Base-by-base conservation (phyloP, 192 early-diverging fungal species). In the Umbelopsis isabellina region DNA sequence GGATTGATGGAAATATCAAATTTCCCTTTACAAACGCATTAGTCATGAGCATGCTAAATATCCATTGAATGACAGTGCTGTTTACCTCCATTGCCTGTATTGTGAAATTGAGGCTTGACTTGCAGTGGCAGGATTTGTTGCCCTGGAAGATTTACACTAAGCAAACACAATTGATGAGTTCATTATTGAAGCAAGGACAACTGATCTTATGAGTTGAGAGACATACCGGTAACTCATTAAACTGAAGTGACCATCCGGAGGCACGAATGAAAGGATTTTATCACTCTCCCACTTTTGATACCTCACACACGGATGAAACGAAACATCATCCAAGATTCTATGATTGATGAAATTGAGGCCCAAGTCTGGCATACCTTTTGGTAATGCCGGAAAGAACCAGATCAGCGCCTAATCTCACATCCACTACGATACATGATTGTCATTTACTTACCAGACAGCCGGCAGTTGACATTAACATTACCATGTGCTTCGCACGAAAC, bases 251-350 rank as follows among this genome's bases (percentile, higher is more conserved):
- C 95, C 95, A 78, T 98, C 95, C 9, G 97, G 97, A 10, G 97
- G 97, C 8, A 98, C 86, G 87, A 97, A 98, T 4, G 91, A 94
- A 13, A 98, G 76, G 3, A 88, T 74, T 22, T 89, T 83, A 49
- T 96, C 93, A 33, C 81, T 80, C 51, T 94, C 91, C 85, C 91
- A 98, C 66, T 91, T 91, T 48, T 83, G 82, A 68, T 89, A 84
- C 72, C 92, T 81, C 9, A 98, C 95, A 69, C 94, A 96, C 2
- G 93, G 94, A 79, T 98, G 97, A 76, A 98, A 94, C 58, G 89
- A 89, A 23, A 85, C 85, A 66, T 94, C 90, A 68, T 95, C 95
- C 72, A 97, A 81, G 5, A 90, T 53, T 48, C 84, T 67, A 10
- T 89, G 84, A 66, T 92, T 92, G 47, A 86, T 78, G 65, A 97